Conservation (phyloP, 2,329 filamentous ascomycete genomes). For the Cercospora sp. region DNA sequence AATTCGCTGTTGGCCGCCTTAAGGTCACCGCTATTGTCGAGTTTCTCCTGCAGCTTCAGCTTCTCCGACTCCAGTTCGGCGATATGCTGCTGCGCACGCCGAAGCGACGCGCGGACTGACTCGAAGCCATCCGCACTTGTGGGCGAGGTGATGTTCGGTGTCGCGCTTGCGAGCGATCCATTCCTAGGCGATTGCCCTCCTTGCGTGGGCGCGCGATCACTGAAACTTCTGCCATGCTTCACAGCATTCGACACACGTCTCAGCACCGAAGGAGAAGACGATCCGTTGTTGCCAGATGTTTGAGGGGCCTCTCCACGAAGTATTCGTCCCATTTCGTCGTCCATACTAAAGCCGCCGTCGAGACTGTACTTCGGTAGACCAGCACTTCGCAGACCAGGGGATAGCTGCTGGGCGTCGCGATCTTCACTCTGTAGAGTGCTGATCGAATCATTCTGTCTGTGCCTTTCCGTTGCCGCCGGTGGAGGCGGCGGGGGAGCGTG, state of each 20-base stretch:
- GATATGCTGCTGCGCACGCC: slow-evolving; percentile 49
- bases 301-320: slow-evolving; percentile 64
- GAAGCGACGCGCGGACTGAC: slow-evolving; percentile 24
- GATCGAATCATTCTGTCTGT: slow-evolving; percentile 47
- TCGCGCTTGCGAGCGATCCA: slow-evolving; percentile 39
- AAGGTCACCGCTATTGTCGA: slow-evolving; percentile 61
- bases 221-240: slow-evolving; percentile 86
- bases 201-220: slow-evolving; percentile 52
- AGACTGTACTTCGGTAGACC: slow-evolving; percentile 59
- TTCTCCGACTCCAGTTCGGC: slow-evolving; percentile 84
- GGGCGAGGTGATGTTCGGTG: slow-evolving; percentile 28
- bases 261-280: slow-evolving; percentile 65
- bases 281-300: slow-evolving; percentile 41
- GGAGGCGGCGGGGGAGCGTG: slow-evolving; percentile 46
- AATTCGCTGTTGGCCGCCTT: slow-evolving; percentile 84
- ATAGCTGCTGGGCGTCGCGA: slow-evolving; percentile 32
- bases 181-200: slow-evolving; percentile 40
- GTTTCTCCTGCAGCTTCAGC: slow-evolving; percentile 52
- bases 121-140: slow-evolving; percentile 26
- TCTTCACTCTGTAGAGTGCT: slow-evolving; percentile 46
- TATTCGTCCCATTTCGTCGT: slow-evolving; percentile 92
- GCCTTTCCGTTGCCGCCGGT: slow-evolving; percentile 29
- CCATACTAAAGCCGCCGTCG: slow-evolving; percentile 86
- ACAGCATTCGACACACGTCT: slow-evolving; percentile 91
- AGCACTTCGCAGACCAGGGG: slow-evolving; percentile 34